Conservation (phyloP, 805 yeast species). For the Hanseniaspora hatyaiensis region DNA sequence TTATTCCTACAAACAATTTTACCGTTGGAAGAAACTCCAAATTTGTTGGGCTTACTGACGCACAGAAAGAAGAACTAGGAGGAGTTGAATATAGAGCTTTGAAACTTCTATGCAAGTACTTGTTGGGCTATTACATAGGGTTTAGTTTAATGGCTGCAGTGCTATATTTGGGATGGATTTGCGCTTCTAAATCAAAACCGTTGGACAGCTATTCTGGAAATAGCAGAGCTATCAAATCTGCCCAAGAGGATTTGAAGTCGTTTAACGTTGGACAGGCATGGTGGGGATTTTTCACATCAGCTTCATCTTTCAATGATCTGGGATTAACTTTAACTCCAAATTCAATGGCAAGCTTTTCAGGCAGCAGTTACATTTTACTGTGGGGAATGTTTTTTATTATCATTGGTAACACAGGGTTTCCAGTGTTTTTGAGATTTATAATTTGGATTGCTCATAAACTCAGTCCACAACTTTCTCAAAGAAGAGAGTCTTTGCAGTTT, state of each 20-base stretch:
- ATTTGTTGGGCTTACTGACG: conserved; percentile 67
- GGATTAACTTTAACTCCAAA: conserved; percentile 75
- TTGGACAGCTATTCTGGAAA: conserved; percentile 5
- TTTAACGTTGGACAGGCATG: conserved; percentile 66
- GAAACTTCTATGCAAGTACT: conserved; percentile 56
- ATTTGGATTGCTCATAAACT: conserved; percentile 69
- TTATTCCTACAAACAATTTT: conserved; percentile 80
- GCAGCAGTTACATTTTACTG: conserved; percentile 54
- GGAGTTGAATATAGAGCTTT: conserved; percentile 94
- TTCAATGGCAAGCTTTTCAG: conserved; percentile 59
- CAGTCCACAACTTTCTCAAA: conserved; percentile 51
- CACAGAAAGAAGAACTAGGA: conserved; percentile 86
- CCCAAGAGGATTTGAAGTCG: conserved; percentile 32
- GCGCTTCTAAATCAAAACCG: conserved; percentile 22
- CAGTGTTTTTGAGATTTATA: conserved; percentile 64
- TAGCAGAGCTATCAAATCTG: conserved; percentile 27
- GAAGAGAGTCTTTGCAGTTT: conserved; percentile 70
- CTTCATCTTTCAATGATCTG: conserved; percentile 71
- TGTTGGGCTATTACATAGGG: conserved; percentile 61
- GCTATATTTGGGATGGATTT: conserved; percentile 53
- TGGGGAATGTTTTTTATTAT: conserved; percentile 60
- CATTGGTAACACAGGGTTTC: conserved; percentile 92
- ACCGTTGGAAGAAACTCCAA: conserved; percentile 85
- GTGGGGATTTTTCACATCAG: conserved; percentile 87
- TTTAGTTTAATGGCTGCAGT: conserved; percentile 49